Conservation (phyloP, 2,329 filamentous ascomycete genomes). For the Thielaviopsis punctulata region DNA sequence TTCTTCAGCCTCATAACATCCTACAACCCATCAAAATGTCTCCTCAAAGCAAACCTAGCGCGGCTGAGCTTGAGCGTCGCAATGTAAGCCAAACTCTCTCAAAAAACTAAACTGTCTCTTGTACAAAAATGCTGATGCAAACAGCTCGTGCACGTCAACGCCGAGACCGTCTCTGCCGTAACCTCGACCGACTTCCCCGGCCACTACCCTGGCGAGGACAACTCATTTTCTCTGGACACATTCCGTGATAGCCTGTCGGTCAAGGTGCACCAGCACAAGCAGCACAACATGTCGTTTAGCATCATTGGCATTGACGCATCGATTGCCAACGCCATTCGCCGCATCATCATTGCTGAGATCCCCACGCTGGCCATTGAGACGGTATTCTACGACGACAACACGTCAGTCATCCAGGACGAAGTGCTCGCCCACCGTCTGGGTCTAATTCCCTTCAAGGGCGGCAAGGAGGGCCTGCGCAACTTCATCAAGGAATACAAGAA, state of each 20-base stretch:
- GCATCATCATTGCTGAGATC: slow-evolving; percentile 87
- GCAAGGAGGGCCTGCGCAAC: slow-evolving; percentile 53
- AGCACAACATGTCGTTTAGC: slow-evolving; percentile 69
- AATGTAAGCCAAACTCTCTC: slow-evolving; percentile 28
- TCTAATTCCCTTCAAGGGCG: slow-evolving; percentile 74
- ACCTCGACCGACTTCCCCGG: slow-evolving; percentile 82
- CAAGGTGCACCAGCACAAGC: slow-evolving; percentile 69
- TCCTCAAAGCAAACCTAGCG: slow-evolving; percentile 26
- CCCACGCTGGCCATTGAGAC: slow-evolving; percentile 87
- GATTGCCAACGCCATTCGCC: slow-evolving; percentile 91
- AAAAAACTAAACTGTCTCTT: background rate
- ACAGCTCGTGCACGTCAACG: slow-evolving; percentile 71
- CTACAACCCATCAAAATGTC: slow-evolving; percentile 22
- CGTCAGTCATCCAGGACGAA: slow-evolving; percentile 94
- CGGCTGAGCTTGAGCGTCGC: slow-evolving; percentile 42
- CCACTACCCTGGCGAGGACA: slow-evolving; percentile 77
- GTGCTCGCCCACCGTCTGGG: slow-evolving; percentile 82
- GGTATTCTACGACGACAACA: slow-evolving; percentile 90
- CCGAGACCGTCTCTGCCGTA: slow-evolving; percentile 80
- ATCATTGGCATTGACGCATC: slow-evolving; percentile 82
- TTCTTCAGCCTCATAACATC: background rate
- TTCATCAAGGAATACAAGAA: slow-evolving; percentile 73
- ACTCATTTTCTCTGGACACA: slow-evolving; percentile 57
- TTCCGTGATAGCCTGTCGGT: slow-evolving; percentile 58
- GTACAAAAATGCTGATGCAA: background rate